These are phyloP conservation scores for Botrytis pseudocinerea DNA, from an alignment of 2,329 filamentous ascomycete species.

Conservation along the genomic window DNA sequence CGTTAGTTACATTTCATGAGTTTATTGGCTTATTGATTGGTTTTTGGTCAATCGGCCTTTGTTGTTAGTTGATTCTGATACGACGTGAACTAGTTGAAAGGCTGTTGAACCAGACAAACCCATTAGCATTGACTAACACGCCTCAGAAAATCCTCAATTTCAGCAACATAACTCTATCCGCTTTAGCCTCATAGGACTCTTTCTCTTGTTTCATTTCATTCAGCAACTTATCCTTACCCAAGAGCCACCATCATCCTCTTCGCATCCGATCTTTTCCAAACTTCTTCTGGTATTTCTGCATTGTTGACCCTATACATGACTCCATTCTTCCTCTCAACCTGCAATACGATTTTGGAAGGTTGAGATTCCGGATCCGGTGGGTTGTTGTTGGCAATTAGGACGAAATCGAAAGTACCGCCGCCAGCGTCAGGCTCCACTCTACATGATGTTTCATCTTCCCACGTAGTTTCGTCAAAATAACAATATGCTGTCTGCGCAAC, in stretches of 20 bases:
- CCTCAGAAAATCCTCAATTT: neutral
- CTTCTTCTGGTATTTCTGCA: conserved; percentile 4
- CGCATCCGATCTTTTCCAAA: neutral
- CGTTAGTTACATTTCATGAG: neutral
- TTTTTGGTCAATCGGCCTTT: neutral
- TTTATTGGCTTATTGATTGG: neutral
- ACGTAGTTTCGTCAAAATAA: neutral
- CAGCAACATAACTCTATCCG: neutral
- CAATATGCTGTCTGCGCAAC: neutral
- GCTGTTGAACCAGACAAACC: neutral
- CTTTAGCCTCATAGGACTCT: neutral
- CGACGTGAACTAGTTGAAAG: neutral
- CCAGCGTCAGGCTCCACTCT: neutral
- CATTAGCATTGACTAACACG: neutral
- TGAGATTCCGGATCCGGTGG: neutral
- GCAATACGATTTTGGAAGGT: neutral
- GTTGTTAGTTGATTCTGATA: neutral
- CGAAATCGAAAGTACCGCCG: neutral
- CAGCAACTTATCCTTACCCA: neutral
- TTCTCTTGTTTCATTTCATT: neutral
- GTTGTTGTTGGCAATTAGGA: conserved; percentile 1
- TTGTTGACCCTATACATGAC: conserved; percentile 1
- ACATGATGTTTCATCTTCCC: neutral
- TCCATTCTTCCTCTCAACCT: neutral
- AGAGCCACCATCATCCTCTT: neutral